phyloP scores from a whole-genome alignment of 2,329 filamentous ascomycete species.

The Fusarium sarcochroum region DNA sequence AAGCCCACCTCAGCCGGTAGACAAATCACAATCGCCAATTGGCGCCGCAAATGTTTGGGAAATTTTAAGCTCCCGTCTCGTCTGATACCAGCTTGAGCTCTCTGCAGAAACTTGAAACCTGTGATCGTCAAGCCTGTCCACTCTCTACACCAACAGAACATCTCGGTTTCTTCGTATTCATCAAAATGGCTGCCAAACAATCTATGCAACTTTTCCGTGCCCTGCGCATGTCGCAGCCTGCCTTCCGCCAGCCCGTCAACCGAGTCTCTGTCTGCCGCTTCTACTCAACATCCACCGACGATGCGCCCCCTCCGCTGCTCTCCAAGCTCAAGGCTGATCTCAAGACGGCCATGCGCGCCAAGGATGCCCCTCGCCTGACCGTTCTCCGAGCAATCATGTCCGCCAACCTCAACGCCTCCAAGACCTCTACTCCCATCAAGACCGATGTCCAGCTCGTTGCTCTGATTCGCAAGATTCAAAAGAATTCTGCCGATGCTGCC shows the following conservation, averaged over 20 bases:
- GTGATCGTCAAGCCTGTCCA: slow-evolving; percentile 17
- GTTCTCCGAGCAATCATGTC: slow-evolving; percentile 79
- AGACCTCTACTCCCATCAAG: slow-evolving; percentile 77
- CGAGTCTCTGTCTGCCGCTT: slow-evolving; percentile 42
- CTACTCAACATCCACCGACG: slow-evolving; percentile 54
- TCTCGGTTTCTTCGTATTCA: background rate
- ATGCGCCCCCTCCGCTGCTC: slow-evolving; percentile 62
- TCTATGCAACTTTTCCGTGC: slow-evolving; percentile 44
- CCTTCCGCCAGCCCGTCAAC: slow-evolving; percentile 32
- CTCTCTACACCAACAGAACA: background rate
- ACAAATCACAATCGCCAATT: slow-evolving; percentile 42
- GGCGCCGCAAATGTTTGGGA: slow-evolving; percentile 31
- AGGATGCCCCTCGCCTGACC: slow-evolving; percentile 74
- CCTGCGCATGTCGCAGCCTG: slow-evolving; percentile 42
- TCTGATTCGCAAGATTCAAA: slow-evolving; percentile 75
- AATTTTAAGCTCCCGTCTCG: slow-evolving; percentile 44
- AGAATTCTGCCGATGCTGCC: slow-evolving; percentile 69
- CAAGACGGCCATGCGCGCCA: slow-evolving; percentile 76
- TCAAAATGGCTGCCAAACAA: slow-evolving; percentile 45
- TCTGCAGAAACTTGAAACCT: slow-evolving; percentile 13
- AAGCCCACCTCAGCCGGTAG: background rate
- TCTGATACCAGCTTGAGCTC: slow-evolving; percentile 30
- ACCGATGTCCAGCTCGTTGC: slow-evolving; percentile 78
- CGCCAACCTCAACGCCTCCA: slow-evolving; percentile 81
- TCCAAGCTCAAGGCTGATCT: slow-evolving; percentile 71